phyloP scores from a whole-genome alignment of 495 filamentous ascomycete genomes.

The Daldinia concentrica region DNA sequence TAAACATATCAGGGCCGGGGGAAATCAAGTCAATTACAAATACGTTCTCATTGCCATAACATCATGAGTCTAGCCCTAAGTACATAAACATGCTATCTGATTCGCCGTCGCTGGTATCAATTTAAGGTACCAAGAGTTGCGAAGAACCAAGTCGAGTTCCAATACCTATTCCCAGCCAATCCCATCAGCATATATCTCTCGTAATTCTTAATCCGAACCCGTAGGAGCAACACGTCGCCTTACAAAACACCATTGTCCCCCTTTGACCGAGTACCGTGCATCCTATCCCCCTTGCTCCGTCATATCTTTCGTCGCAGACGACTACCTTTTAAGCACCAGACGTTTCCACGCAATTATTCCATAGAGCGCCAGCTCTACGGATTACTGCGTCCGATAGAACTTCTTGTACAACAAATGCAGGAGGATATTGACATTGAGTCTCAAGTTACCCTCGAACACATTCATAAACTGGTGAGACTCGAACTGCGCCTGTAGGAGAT shows the following conservation, averaged over 20 bases:
- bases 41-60: slow-evolving; percentile 38
- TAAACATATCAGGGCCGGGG: neutral
- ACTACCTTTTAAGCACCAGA: slow-evolving; percentile 1
- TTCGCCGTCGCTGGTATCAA: slow-evolving; percentile 34
- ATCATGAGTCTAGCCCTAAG: slow-evolving; percentile 31
- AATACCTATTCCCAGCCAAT: slow-evolving; percentile 27
- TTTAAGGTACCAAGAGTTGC: slow-evolving; percentile 28
- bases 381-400: slow-evolving; percentile 86
- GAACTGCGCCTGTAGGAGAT: slow-evolving; percentile 95
- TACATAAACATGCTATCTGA: slow-evolving; percentile 37
- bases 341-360: neutral
- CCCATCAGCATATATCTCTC: slow-evolving; percentile 19
- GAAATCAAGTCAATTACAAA: slow-evolving; percentile 24
- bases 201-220: slow-evolving; percentile 9
- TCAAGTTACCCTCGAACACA: slow-evolving; percentile 86
- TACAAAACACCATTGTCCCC: slow-evolving; percentile 33
- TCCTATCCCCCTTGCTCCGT: slow-evolving; percentile 17
- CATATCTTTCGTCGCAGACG: slow-evolving; percentile 18
- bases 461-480: slow-evolving; percentile 95
- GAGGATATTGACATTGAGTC: slow-evolving; percentile 94
- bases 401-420: slow-evolving; percentile 97
- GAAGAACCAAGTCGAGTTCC: slow-evolving; percentile 28
- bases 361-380: slow-evolving; percentile 17
- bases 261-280: slow-evolving; percentile 24
- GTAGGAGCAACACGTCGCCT: slow-evolving; percentile 16